Base-by-base conservation (phyloP, 1,284 basidiomycete species). In the Xerocomus amazonicus region DNA sequence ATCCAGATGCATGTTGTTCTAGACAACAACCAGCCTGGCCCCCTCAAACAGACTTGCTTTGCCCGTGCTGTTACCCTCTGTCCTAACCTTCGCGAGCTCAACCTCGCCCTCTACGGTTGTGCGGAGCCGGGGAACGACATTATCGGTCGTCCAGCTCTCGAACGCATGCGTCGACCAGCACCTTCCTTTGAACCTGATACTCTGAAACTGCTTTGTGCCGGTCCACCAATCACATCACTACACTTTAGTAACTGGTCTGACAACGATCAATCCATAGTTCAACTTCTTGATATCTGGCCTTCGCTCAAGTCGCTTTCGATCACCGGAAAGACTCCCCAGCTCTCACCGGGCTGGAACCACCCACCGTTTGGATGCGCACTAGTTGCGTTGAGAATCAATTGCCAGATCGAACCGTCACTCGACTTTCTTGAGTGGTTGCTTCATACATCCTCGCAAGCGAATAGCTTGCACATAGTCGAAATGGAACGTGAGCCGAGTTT, bases 191-290 rank as follows among this genome's bases (percentile, higher is more conserved):
- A 81, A 61, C 71, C 75, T 0, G 59, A 61, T 37, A 82, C 79
- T 3, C 65, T 86, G 35, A 65, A 72, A 12, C 63, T 78, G 34
- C 75, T 86, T 44, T 74, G 70, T 41, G 65, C 73, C 14, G 82
- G 80, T 14, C 80, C 84, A 6, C 63, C 58, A 46, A 80, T 88
- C 58, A 67, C 73, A 9, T 71, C 77, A 9, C 69, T 88, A 7
- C 75, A 77, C 44, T 80, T 87, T 60, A 76, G 73, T 59, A 87
- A 87, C 60, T 87, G 83, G 83, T 81, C 85, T 14, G 77, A 81
- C 55, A 80, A 83, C 59, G 67, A 74, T 45, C 67, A 77, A 33
- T 71, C 77, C n/a, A 68, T 86, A 45, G 67, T 73, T 39, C 81
- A 84, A 63, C 75, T 88, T 32, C 76, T 87, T 55, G 73, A 76